A percentile compares a stretch with the other conserved stretches of the same genome.
Evolutionary conservation across 352 stramenopile species (phyloP).

Genomic region (Pythium volutum): DNA sequence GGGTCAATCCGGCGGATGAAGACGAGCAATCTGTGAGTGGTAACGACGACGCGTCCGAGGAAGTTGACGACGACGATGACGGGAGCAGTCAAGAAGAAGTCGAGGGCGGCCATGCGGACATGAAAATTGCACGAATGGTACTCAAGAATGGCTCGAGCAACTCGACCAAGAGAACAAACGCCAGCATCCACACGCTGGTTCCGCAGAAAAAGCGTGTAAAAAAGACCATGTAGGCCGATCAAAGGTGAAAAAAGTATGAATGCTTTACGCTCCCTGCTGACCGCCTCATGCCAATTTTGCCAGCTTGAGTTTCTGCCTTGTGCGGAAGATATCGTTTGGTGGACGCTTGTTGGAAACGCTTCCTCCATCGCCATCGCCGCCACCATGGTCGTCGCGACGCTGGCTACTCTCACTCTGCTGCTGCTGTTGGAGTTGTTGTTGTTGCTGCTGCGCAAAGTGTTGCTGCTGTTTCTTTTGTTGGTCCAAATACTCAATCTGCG

Average conservation of each 20-base stretch:
- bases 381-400: constrained; percentile 38
- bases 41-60: constrained; percentile 3
- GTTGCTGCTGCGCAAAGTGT: constrained; percentile 62
- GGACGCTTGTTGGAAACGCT: constrained; percentile 79
- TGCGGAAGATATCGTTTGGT: constrained; percentile 82
- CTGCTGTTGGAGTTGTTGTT: constrained; percentile 49
- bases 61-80: constrained; percentile 16
- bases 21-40: background rate
- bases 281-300: constrained; percentile 62
- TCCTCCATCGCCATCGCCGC: constrained; percentile 26
- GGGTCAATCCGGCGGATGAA: background rate
- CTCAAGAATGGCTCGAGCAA: constrained; percentile 30
- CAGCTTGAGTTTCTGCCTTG: constrained; percentile 83
- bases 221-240: constrained; percentile 10
- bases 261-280: background rate
- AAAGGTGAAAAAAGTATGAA: constrained; percentile 20
- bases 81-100: background rate
- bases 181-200: constrained; percentile 11
- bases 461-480: constrained; percentile 46
- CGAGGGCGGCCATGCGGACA: background rate
- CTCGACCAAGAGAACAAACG: constrained; percentile 4
- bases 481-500: constrained; percentile 66
- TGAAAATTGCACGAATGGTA: background rate
- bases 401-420: constrained; percentile 30
- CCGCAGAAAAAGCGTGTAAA: constrained; percentile 33